Conservation (phyloP, 805 yeast species). For the Sporopachydermia lactativora region DNA sequence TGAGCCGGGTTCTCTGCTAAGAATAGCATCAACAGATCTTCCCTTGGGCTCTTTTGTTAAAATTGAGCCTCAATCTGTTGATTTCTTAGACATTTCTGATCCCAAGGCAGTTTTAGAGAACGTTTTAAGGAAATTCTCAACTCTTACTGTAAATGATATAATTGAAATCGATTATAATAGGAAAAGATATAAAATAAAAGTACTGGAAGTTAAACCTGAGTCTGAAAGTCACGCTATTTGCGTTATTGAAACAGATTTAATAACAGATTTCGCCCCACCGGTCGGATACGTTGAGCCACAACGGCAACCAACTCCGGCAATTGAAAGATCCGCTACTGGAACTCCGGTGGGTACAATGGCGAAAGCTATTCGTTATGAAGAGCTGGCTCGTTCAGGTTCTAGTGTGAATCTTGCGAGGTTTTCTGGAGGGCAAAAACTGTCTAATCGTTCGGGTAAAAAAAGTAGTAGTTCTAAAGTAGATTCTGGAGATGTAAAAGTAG, state of each 20-base stretch:
- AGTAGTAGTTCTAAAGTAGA: constrained; percentile 7
- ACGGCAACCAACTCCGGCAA: constrained; percentile 9
- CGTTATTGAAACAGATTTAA: constrained; percentile 92
- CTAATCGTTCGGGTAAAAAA: constrained; percentile 15
- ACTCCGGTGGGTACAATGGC: constrained; percentile 66
- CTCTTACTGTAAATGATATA: constrained; percentile 71
- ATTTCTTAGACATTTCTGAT: constrained; percentile 83
- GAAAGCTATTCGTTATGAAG: constrained; percentile 47
- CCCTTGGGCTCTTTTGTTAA: constrained; percentile 83
- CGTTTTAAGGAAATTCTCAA: constrained; percentile 78
- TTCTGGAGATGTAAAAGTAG: constrained; percentile 15
- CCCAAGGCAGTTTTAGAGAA: constrained; percentile 95
- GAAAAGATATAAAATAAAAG: constrained; percentile 61
- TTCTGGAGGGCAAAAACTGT: constrained; percentile 59
- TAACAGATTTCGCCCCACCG: constrained; percentile 97
- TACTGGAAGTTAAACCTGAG: constrained; percentile 79
- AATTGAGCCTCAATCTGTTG: constrained; percentile 89
- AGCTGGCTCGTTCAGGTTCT: constrained; percentile 32
- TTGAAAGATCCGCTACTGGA: background rate
- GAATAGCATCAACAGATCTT: constrained; percentile 56
- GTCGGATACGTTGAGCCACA: constrained; percentile 96
- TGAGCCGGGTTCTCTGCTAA: constrained; percentile 69
- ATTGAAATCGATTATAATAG: constrained; percentile 79
- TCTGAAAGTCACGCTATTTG: constrained; percentile 55
- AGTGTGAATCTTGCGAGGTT: constrained; percentile 21